Evolutionary conservation across 306 rosid species (phyloP).

Genomic region (Sicyos baderoa): DNA sequence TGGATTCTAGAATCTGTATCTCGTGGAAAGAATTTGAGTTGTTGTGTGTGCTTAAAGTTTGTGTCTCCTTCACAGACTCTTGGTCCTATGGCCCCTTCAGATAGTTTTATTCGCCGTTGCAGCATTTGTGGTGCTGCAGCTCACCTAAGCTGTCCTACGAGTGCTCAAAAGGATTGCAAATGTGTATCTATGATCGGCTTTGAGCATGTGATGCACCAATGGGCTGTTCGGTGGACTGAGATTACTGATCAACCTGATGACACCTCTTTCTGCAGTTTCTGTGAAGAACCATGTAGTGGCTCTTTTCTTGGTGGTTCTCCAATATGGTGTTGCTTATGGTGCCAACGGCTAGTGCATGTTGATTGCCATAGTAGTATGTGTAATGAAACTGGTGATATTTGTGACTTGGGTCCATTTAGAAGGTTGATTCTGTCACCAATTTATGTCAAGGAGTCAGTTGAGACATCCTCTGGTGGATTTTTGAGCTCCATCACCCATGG

Average conservation of each 20-base stretch:
- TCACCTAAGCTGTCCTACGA: conserved; percentile 76
- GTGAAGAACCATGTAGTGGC: conserved; percentile 94
- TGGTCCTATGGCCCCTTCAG: conserved; percentile 71
- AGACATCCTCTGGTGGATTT: conserved; percentile 52
- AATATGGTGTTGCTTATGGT: conserved; percentile 97
- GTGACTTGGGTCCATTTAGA: conserved; percentile 81
- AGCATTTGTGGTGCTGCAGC: conserved; percentile 77
- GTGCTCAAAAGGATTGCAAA: conserved; percentile 86
- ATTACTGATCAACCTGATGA: conserved; percentile 81
- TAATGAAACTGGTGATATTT: conserved; percentile 79
- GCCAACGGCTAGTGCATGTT: conserved; percentile 87
- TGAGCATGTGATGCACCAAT: conserved; percentile 76
- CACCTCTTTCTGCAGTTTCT: conserved; percentile 67
- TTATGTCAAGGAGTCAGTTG: conserved; percentile 55
- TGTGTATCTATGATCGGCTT: conserved; percentile 80
- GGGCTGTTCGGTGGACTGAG: conserved; percentile 98
- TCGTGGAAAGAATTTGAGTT: conserved; percentile 81
- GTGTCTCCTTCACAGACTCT: conserved; percentile 75
- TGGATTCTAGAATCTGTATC: conserved; percentile 73
- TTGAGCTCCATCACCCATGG: conserved; percentile 93
- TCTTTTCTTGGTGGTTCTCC: conserved; percentile 97
- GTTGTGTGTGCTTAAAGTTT: conserved; percentile 80
- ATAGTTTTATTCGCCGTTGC: conserved; percentile 72
- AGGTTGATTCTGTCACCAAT: conserved; percentile 85
- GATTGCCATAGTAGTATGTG: conserved; percentile 81